A percentile compares a stretch with the other conserved stretches of the same genome.
Evolutionary conservation across 257 asterid genomes (phyloP).

Genomic region (Capsicum chinense): DNA sequence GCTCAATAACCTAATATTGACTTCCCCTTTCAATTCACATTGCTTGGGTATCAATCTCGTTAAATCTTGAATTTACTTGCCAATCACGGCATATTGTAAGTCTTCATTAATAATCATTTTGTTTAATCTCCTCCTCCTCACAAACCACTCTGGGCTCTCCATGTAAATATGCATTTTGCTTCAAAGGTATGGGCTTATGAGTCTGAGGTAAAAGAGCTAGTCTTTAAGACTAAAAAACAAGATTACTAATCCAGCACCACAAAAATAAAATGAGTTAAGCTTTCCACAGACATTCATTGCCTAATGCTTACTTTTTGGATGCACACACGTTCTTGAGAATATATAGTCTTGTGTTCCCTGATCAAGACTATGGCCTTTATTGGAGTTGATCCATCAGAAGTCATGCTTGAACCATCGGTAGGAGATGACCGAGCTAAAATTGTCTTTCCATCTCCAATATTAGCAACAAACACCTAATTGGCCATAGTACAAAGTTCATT

Average conservation of each 20-base stretch:
- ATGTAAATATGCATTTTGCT: too few species aligned
- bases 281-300: not conserved
- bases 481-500: constrained; percentile 16
- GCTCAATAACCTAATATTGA: too few species aligned
- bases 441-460: constrained; percentile 89
- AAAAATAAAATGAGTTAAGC: not conserved
- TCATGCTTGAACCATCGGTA: constrained; percentile 48
- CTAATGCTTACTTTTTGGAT: constrained; percentile 68
- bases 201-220: too few species aligned
- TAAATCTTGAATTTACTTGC: too few species aligned
- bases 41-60: too few species aligned
- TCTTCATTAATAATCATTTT: too few species aligned
- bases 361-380: constrained; percentile 83
- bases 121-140: too few species aligned
- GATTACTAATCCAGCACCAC: not conserved
- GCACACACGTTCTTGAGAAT: constrained; percentile 89
- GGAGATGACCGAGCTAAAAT: constrained; percentile 77
- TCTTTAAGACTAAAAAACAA: not conserved
- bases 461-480: constrained; percentile 83
- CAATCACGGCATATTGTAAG: too few species aligned
- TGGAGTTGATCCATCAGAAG: constrained; percentile 40
- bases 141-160: too few species aligned
- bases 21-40: too few species aligned
- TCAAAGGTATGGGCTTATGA: too few species aligned
- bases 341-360: constrained; percentile 89